A percentile compares a stretch with the other conserved stretches of the same genome.
Evolutionary conservation across 345 rosid genomes (phyloP).

Genomic region (Eucalyptus polyanthemos): DNA sequence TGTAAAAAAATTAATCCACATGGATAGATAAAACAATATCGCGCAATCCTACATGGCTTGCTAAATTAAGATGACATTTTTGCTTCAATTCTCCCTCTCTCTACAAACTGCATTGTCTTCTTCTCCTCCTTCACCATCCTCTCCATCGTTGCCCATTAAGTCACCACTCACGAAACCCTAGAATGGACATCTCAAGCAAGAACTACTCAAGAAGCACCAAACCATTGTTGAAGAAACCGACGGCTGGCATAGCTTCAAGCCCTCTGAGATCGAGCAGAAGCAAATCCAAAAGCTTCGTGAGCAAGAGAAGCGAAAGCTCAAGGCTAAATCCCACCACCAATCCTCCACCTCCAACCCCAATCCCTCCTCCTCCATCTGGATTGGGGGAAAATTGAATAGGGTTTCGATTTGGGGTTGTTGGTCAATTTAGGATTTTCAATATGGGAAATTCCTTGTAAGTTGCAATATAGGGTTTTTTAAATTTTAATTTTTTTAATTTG

Average conservation of each 20-base stretch:
- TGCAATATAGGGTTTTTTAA: neutral
- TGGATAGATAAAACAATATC: neutral
- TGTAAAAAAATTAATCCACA: neutral
- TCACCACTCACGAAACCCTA: neutral
- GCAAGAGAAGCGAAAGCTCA: neutral
- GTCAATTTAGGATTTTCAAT: neutral
- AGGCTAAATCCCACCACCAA: neutral
- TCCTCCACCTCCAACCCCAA: neutral
- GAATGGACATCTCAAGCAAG: neutral
- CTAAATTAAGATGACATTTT: neutral
- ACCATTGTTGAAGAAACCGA: neutral
- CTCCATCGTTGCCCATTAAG: neutral
- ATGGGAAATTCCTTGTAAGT: neutral
- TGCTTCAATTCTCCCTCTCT: neutral
- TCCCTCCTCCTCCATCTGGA: neutral
- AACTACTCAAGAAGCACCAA: neutral
- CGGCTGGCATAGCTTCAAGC: neutral
- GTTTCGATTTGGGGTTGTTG: neutral
- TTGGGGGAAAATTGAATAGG: neutral
- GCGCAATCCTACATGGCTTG: neutral
- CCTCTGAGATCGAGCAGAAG: neutral
- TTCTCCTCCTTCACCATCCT: neutral
- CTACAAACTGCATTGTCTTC: neutral
- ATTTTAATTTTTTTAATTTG: too few relatives aligned
- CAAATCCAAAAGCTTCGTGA: neutral